Percentiles rank a stretch among this genome's conserved stretches.
Evolutionary conservation across 768 basidiomycete genomes (phyloP).

Genomic region (Dentipellis sp.): DNA sequence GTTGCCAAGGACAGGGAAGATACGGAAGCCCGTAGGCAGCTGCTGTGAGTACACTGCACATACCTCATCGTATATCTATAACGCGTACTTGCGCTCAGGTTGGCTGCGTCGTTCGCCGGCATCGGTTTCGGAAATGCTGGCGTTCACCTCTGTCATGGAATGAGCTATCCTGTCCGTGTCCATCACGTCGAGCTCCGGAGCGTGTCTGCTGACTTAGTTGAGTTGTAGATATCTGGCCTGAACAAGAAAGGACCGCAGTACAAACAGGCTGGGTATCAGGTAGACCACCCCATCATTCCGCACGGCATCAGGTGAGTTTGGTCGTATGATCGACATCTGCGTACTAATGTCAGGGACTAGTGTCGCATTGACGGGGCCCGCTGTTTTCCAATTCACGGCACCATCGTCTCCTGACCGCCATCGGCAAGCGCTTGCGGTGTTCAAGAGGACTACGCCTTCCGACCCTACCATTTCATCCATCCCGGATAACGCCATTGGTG

Average conservation of each 20-base stretch:
- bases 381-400: constrained; percentile 94
- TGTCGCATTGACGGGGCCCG: constrained; percentile 85
- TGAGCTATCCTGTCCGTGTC: constrained; percentile 68
- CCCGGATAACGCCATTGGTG: constrained; percentile 72
- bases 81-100: constrained; percentile 28
- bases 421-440: constrained; percentile 80
- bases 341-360: constrained; percentile 22
- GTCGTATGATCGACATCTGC: background rate
- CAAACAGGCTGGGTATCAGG: constrained; percentile 82
- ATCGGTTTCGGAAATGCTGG: constrained; percentile 95
- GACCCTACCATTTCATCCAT: constrained; percentile 66
- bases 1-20: constrained; percentile 75
- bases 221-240: constrained; percentile 70
- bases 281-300: constrained; percentile 85
- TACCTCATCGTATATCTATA: background rate
- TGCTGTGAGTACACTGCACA: constrained; percentile 54
- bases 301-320: constrained; percentile 65
- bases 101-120: constrained; percentile 90
- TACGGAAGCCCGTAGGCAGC: constrained; percentile 76
- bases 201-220: background rate
- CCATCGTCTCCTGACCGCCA: constrained; percentile 90
- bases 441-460: constrained; percentile 53
- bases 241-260: constrained; percentile 94
- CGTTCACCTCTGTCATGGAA: constrained; percentile 84
- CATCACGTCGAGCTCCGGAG: background rate